Evolutionary conservation across 73 alveolate species (phyloP), one percentile per base, ranked within the genome.

Genomic region (Durusdinium trenchii): DNA sequence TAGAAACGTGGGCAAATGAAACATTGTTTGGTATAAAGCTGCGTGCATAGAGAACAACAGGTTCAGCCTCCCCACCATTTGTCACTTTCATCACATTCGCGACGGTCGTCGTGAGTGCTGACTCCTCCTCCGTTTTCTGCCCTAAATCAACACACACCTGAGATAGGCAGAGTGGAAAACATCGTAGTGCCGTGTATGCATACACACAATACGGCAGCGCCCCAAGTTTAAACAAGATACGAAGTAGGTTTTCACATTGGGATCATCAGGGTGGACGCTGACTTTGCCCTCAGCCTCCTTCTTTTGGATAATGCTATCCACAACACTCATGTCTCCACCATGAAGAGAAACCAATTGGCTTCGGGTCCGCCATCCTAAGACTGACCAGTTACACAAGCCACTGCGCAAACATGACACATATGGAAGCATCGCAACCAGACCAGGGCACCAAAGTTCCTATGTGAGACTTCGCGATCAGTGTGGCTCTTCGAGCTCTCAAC

Each of bases 401-500:
- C 18, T 23, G 73, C n/a, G 73, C 73, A 60, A 50, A 71, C 51
- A 35, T 38, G 51, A 5, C 50, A 71, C 16, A 6, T 3, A 14
- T 3, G n/a, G n/a, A n/a, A n/a, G n/a, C n/a, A n/a, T n/a, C n/a
- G n/a, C n/a, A n/a, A n/a, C n/a, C n/a, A n/a, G n/a, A n/a, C n/a
- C n/a, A n/a, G n/a, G n/a, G n/a, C n/a, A n/a, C n/a, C n/a, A n/a
- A n/a, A n/a, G n/a, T n/a, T n/a, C n/a, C n/a, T n/a, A n/a, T n/a
- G n/a, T n/a, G n/a, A n/a, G n/a, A n/a, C n/a, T n/a, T n/a, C n/a
- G n/a, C n/a, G n/a, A 32, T 78, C 89, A 6, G 89, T 78, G 89
- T 78, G 89, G 89, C 64, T 23, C 89, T 38, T 78, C 43, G 62
- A 45, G 89, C 89, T 45, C 47, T 78, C 89, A 38, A 78, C 89